Percentiles rank a stretch among this genome's conserved stretches.
These are phyloP conservation scores for Syzygium malaccense DNA, from an alignment of 441 rosid genomes.

Conservation along the genomic window DNA sequence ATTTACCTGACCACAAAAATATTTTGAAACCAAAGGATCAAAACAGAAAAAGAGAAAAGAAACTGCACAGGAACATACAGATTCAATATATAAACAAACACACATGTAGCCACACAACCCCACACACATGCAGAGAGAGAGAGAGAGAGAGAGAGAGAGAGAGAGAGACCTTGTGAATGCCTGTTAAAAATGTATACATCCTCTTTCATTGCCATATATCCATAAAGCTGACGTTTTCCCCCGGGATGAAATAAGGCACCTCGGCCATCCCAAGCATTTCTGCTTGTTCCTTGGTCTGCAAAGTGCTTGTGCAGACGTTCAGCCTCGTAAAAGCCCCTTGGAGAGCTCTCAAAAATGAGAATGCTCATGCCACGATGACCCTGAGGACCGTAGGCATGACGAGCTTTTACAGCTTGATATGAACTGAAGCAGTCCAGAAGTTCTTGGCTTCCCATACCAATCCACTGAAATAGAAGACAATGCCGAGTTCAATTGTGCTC, in stretches of 20 bases:
- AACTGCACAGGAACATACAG: not conserved
- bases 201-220: conserved; percentile 43
- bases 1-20: conserved; percentile 21
- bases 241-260: conserved; percentile 23
- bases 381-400: conserved; percentile 67
- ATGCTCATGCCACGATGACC: conserved; percentile 71
- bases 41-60: not conserved
- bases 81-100: not conserved
- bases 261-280: conserved; percentile 38
- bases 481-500: not conserved
- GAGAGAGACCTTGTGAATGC: conserved; percentile 42
- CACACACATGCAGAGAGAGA: not conserved
- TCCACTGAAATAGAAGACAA: conserved; percentile 33
- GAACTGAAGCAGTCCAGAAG: conserved; percentile 41
- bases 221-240: conserved; percentile 57
- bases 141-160: conserved; percentile 1
- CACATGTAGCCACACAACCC: not conserved
- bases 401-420: conserved; percentile 45
- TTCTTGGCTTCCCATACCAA: conserved; percentile 67
- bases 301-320: conserved; percentile 54
- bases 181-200: conserved; percentile 50
- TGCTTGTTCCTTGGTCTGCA: conserved; percentile 38
- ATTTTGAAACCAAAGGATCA: not conserved
- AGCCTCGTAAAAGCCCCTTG: conserved; percentile 51
- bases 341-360: conserved; percentile 49